These are phyloP conservation scores for Neckera pumila DNA, from an alignment of 225 moss, liverwort and hornwort species.

Conservation along the genomic window DNA sequence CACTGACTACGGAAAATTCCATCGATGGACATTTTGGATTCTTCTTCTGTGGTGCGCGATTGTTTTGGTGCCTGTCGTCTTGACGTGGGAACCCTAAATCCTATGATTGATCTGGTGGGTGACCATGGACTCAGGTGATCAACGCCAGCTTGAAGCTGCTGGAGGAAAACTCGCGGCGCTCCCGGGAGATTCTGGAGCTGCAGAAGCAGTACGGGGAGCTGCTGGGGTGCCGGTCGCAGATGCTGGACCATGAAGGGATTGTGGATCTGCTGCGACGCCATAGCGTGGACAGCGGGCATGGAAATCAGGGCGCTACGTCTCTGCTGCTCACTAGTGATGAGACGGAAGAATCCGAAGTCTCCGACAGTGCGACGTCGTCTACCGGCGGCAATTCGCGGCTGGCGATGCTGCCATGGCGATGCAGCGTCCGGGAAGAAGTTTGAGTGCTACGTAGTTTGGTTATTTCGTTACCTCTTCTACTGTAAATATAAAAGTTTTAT, in stretches of 20 bases:
- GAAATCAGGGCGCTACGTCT: neutral
- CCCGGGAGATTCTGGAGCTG: slow-evolving; percentile 72
- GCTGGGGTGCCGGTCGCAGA: slow-evolving; percentile 59
- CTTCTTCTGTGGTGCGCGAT: neutral
- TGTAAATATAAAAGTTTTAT: neutral
- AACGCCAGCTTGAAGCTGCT: slow-evolving; percentile 84
- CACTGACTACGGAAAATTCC: neutral
- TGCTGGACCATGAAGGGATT: slow-evolving; percentile 54
- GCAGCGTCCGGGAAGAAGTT: neutral
- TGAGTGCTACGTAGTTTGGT: neutral
- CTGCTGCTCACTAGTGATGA: slow-evolving; percentile 14
- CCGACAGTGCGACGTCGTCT: slow-evolving; percentile 44
- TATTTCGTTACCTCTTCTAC: neutral
- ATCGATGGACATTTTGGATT: neutral
- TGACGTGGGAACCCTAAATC: too few species aligned
- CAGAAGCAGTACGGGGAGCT: slow-evolving; percentile 82
- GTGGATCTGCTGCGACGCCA: slow-evolving; percentile 52
- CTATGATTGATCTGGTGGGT: neutral
- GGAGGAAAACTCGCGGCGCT: slow-evolving; percentile 81
- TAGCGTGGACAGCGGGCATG: slow-evolving; percentile 1
- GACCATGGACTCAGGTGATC: slow-evolving; percentile 29
- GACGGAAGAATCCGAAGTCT: slow-evolving; percentile 63
- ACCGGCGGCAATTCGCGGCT: slow-evolving; percentile 2
- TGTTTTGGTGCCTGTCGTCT: neutral
- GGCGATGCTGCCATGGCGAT: slow-evolving; percentile 6